A percentile compares a stretch with the other conserved stretches of the same genome.
These are phyloP conservation scores for Podospora sp. DNA, from an alignment of 495 filamentous ascomycete genomes.

Conservation along the genomic window DNA sequence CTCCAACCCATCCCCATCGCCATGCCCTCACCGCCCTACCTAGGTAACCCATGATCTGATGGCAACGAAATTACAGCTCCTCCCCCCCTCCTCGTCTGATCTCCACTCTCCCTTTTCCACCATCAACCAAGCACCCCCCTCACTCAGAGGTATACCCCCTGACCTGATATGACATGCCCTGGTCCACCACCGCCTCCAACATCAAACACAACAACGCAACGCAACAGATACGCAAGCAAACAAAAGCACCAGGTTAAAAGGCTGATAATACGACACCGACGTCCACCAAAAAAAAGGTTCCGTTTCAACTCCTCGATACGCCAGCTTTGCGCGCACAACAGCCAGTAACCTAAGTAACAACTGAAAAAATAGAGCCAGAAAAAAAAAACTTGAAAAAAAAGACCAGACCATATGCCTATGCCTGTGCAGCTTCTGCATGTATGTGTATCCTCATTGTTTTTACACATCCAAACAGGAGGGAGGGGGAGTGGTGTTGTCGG, in stretches of 20 bases:
- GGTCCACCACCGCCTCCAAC: neutral
- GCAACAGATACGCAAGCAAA: neutral
- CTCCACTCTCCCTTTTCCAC: neutral
- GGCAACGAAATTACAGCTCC: neutral
- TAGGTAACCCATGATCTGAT: too few relatives aligned
- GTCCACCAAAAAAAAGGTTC: constrained; percentile 9
- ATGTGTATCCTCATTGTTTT: neutral
- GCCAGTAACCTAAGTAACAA: neutral
- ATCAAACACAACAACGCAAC: neutral
- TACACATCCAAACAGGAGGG: neutral
- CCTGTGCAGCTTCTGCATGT: neutral
- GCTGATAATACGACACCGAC: neutral
- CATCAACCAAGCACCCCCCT: too few relatives aligned
- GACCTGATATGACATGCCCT: neutral
- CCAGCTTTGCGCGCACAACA: constrained; percentile 1
- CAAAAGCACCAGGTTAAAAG: constrained; percentile 2
- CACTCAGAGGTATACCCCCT: too few relatives aligned
- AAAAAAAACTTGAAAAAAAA: neutral
- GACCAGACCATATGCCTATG: neutral
- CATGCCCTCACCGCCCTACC: neutral
- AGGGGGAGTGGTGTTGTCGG: too few relatives aligned
- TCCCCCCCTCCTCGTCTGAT: neutral
- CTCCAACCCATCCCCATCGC: too few relatives aligned
- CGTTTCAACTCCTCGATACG: constrained; percentile 2
- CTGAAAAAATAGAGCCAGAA: neutral